Base-by-base conservation (phyloP, 2,329 filamentous ascomycete genomes). In the Venturia oleaginea region DNA sequence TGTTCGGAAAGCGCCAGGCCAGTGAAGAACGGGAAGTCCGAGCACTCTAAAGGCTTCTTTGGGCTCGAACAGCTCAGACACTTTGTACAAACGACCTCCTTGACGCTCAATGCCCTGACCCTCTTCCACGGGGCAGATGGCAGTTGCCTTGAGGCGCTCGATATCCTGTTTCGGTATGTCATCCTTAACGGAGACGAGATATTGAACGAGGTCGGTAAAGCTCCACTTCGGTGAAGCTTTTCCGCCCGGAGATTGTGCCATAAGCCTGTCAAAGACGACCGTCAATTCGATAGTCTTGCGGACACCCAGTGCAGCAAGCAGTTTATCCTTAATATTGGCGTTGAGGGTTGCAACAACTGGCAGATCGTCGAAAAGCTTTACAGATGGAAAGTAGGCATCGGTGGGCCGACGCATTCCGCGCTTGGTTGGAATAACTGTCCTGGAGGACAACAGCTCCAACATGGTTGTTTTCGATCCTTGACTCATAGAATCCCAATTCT, bases 211-310 rank as follows among this genome's bases (percentile, higher is more conserved):
- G 73, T 99, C 93, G 66, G 96, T 86, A n/a, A 66, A 64, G 30
- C 60, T 67, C 65, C 65, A 72, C 97, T 93, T 65, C 91, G 97
- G 90, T 91, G 96, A 74, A 78, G 76, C 27, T 79, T 80, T 32
- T 83, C 82, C 24, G 77, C 72, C 2, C 75, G 67, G n/a, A 80
- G 79, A 11, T 74, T 75, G 17, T 79, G 71, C 0, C 68, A 97
- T 83, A 54, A 99, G 82, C 55, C 93, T 84, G 30, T 90, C 89
- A 71, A 99, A 97, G 37, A 99, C 95, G 37, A 95, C 93, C 38
- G 91, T 91, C 1, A 99, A 79, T 69, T 99, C 94, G 24, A 99
- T 87, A 0, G 94, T 99, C 78, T 97, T 97, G 66, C 94, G 86
- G 32, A 99, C 92, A 3, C 94, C 93, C 38, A 99, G 80, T 1